Base-by-base conservation (phyloP, 768 basidiomycete species). In the Lactarius hatsudake region DNA sequence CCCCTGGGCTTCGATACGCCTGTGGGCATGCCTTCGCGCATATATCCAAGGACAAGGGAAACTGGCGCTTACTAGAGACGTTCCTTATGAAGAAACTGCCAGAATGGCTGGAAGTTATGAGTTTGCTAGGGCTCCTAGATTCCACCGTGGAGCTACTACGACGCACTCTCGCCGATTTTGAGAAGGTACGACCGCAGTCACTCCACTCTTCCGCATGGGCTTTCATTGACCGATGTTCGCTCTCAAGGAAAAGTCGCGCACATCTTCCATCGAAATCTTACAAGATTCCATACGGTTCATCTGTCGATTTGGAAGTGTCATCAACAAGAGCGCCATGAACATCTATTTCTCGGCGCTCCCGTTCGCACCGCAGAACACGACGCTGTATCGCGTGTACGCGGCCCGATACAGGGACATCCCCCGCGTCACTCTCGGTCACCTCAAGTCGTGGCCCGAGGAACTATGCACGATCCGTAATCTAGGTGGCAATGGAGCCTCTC, bases 391-490 rank as follows among this genome's bases (percentile, higher is more conserved):
- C n/a, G 53, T 63, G 23, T 67, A 67, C 26, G 59, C 66, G 23
- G 30, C 51, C 6, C 62, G 66, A 38, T 67, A 67, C 58, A 43
- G n/a, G 9, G 59, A 54, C 68, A 45, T 72, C 23, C 63, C 71
- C 40, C 42, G 58, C 60, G 57, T 75, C 72, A 55, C 73, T 66
- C 65, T 75, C 72, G 51, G 73, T 69, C 54, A 73, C 71, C 48
- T 72, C 65, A 23, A 71, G 58, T 8, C 67, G 68, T 62, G 73
- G 66, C 60, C 65, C 61, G 43, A 74, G 68, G 34, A 65, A 65
- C 53, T 63, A 17, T 59, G 57, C 8, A 67, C 66, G 9, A 7
- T 67, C 51, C 58, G 66, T 43, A 63, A 55, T 58, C 36, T 67
- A 4, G 59, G 59, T 34, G 62, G 66, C 5, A 38, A 20, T 2